Evolutionary conservation across 192 early-diverging fungal genomes (phyloP).

Genomic region (Lunasporangiospora selenospora): DNA sequence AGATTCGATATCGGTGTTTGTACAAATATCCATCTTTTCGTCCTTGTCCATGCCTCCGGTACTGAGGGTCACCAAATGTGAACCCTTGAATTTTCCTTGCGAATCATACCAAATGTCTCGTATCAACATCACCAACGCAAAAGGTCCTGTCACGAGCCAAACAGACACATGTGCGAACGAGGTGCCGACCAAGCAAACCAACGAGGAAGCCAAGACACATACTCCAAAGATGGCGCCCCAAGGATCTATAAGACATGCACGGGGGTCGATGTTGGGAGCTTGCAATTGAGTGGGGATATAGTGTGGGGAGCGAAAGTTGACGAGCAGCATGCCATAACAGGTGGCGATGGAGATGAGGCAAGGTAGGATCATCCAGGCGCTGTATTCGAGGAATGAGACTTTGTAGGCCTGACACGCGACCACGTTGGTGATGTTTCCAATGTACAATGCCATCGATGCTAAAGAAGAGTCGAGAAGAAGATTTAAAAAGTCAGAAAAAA

Average conservation of each 20-base stretch:
- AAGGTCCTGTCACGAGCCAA: conserved; percentile 81
- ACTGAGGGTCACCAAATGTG: too few relatives aligned
- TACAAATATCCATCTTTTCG: too few relatives aligned
- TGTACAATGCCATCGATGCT: conserved; percentile 84
- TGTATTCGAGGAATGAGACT: conserved; percentile 77
- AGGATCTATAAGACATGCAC: conserved; percentile 59
- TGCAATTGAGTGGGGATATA: conserved; percentile 56
- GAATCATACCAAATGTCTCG: conserved; percentile 65
- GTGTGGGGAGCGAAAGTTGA: conserved; percentile 55
- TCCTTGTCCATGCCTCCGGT: too few relatives aligned
- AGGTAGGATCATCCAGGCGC: conserved; percentile 87
- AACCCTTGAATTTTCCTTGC: conserved; percentile 34
- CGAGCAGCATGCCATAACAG: conserved; percentile 60
- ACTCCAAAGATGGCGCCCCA: conserved; percentile 71
- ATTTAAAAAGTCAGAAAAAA: conserved; percentile 2
- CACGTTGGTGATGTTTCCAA: conserved; percentile 92
- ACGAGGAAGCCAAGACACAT: conserved; percentile 57
- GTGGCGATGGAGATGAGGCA: conserved; percentile 60
- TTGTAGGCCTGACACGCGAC: conserved; percentile 80
- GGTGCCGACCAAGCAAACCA: conserved; percentile 70
- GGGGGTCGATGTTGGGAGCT: conserved; percentile 55
- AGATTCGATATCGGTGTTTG: too few relatives aligned
- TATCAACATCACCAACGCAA: conserved; percentile 66
- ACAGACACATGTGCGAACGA: conserved; percentile 76
- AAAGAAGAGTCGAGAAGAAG: background rate